Evolutionary conservation across 2,329 filamentous ascomycete species (phyloP), one percentile per base, ranked within the genome.

Genomic region (Penicillium freii): DNA sequence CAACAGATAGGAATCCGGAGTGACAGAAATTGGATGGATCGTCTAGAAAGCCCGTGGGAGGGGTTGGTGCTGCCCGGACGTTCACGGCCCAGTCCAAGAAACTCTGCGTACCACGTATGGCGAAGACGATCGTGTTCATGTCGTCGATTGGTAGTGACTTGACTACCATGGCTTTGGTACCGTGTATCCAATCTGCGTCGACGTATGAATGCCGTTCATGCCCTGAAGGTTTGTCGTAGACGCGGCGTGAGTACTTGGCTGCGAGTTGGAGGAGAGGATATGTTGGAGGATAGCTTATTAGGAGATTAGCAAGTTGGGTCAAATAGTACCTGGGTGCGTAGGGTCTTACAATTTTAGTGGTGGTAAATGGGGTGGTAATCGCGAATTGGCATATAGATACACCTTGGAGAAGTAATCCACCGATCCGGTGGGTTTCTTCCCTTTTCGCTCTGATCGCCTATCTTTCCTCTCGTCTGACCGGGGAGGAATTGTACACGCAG

Each of bases 81-180:
- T 96, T 95, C 45, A 94, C 89, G 1, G 88, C 84, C 91, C 91
- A 96, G 75, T 96, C 91, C 78, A 89, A 86, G 65, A 94, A 89
- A 7, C 85, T 89, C 25, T 90, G 85, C 0, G 87, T 91, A 21
- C 91, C 91, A 21, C 91, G 85, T 60, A 96, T 90, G 15, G 91
- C 90, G 67, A 96, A 90, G 11, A 95, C 88, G 54, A 96, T 87
- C 19, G 87, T 87, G 69, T 90, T 85, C 77, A 87, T 86, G 66
- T 90, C 81, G 67, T 94, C 90, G 70, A 92, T 85, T 1, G 90
- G 85, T 0, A 92, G 82, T 0, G 88, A 91, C 69, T 92, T 93
- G 69, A 95, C 87, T 17, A 90, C 86, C 87, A 93, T 93, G 25
- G 91, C 88, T 71, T 92, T 93, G 1, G 90, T 89, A n/a, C 90